phyloP scores from a whole-genome alignment of 345 rosid species.

The Eucalyptus pumila region DNA sequence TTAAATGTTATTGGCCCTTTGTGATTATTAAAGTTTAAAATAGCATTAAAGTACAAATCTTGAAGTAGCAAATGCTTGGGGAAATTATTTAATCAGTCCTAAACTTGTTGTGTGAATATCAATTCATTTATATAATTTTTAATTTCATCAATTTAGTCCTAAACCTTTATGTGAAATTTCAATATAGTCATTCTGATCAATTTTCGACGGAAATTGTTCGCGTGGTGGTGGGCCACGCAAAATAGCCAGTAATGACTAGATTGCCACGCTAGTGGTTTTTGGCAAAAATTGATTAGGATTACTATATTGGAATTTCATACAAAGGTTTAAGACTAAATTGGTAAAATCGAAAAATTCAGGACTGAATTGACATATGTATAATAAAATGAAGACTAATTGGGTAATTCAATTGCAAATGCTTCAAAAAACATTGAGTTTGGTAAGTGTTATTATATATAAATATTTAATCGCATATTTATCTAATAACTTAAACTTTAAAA shows the following conservation, averaged over 20 bases:
- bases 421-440: not conserved
- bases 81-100: not conserved
- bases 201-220: accelerated
- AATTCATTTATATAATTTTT: not conserved
- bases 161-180: not conserved
- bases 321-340: not conserved
- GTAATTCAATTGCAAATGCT: not conserved
- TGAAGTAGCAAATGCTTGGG: not conserved
- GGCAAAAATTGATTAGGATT: not conserved
- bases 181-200: not conserved
- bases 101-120: not conserved
- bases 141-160: not conserved
- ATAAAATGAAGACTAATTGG: not conserved
- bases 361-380: not conserved
- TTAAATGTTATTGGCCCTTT: not conserved
- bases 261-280: not conserved
- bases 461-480: not conserved
- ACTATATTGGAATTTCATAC: not conserved
- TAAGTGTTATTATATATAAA: not conserved
- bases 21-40: not conserved
- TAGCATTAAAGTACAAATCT: not conserved
- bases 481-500: not conserved
- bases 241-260: not conserved
- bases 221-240: accelerated
- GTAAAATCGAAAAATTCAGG: not conserved